These are phyloP conservation scores for Ceratobasidium papillatum DNA, from an alignment of 1,284 basidiomycete species.

Conservation along the genomic window DNA sequence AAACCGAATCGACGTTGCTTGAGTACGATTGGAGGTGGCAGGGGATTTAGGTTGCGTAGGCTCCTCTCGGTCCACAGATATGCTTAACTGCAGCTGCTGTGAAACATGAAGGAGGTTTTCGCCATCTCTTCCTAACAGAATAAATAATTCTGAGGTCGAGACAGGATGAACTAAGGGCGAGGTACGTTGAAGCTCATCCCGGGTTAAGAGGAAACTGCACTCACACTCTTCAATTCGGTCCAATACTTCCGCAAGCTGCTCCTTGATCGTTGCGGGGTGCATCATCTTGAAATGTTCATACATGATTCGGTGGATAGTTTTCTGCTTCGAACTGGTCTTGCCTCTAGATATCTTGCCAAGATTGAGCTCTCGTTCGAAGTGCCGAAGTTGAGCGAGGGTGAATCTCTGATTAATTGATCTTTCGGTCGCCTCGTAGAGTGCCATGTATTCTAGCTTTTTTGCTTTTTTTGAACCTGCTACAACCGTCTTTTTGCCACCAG, in stretches of 20 bases:
- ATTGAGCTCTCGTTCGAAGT: neutral
- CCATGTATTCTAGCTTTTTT: conserved; percentile 21
- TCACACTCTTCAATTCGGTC: conserved; percentile 2
- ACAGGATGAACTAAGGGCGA: conserved; percentile 1
- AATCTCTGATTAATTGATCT: conserved; percentile 2
- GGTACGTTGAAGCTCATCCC: neutral
- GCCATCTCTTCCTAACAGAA: conserved; percentile 25
- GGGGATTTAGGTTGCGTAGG: neutral
- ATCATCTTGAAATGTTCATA: conserved; percentile 22
- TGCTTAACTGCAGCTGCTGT: neutral
- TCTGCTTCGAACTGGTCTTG: neutral
- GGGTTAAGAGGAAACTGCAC: neutral
- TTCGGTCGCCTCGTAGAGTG: conserved; percentile 30
- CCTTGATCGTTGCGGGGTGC: neutral
- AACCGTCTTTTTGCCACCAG: conserved; percentile 7
- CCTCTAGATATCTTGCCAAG: neutral
- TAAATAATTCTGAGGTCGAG: conserved; percentile 27
- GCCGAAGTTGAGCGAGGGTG: conserved; percentile 4
- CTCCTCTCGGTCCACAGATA: conserved; percentile 25
- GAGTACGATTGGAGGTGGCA: neutral
- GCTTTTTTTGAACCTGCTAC: conserved; percentile 26
- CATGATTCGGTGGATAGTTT: conserved; percentile 29
- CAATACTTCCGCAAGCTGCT: neutral
- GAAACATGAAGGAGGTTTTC: conserved; percentile 27
- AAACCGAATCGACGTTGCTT: neutral